These are phyloP conservation scores for Teratosphaeria gauchensis DNA, from an alignment of 2,329 filamentous ascomycete species.

Conservation along the genomic window DNA sequence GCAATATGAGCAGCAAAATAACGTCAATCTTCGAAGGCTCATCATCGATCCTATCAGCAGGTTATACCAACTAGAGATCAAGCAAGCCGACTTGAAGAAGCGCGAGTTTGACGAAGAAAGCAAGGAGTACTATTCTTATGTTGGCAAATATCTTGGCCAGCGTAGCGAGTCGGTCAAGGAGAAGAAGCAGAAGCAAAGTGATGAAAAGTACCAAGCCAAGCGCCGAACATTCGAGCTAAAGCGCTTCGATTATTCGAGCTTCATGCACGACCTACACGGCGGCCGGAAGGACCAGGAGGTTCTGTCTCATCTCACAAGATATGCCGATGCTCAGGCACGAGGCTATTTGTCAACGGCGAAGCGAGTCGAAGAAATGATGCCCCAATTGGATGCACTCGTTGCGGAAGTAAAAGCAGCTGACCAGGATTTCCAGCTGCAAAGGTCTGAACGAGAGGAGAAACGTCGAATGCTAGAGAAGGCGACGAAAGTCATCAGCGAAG, in stretches of 20 bases:
- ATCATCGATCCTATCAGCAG: constrained; percentile 91
- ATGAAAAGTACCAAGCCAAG: constrained; percentile 92
- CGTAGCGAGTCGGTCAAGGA: constrained; percentile 91
- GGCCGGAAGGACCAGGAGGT: constrained; percentile 98
- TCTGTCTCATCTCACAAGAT: constrained; percentile 85
- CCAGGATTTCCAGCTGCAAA: constrained; percentile 92
- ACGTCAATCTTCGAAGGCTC: constrained; percentile 73
- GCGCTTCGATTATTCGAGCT: constrained; percentile 96
- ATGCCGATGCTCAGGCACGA: constrained; percentile 80
- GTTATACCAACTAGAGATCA: constrained; percentile 91
- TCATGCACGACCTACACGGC: constrained; percentile 98
- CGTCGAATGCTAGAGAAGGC: constrained; percentile 81
- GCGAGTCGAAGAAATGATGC: constrained; percentile 76
- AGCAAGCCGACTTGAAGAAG: constrained; percentile 92
- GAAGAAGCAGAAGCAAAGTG: constrained; percentile 90
- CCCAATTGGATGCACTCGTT: constrained; percentile 80
- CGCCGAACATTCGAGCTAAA: constrained; percentile 92
- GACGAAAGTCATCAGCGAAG: constrained; percentile 43
- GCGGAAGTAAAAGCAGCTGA: constrained; percentile 86
- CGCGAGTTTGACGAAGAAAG: constrained; percentile 98
- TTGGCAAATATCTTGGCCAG: constrained; percentile 91
- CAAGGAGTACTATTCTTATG: constrained; percentile 95
- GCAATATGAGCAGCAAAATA: constrained; percentile 75
- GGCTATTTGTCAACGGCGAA: constrained; percentile 74
- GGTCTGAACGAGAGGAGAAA: constrained; percentile 93